These are phyloP conservation scores for Leptodermis oblonga DNA, from an alignment of 257 asterid genomes.

Conservation along the genomic window DNA sequence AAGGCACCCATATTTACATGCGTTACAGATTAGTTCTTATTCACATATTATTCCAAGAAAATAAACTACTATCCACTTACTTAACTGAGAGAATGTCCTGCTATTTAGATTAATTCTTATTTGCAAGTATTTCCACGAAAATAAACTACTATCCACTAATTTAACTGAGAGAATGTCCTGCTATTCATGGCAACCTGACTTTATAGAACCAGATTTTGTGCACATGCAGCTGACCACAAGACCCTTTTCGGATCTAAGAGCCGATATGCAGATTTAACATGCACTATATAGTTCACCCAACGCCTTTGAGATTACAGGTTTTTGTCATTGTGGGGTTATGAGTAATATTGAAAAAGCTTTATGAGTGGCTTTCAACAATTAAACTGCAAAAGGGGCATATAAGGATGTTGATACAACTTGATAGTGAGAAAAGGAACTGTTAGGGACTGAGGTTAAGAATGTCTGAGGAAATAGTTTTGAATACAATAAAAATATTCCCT, in stretches of 20 bases:
- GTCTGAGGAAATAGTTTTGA: neutral
- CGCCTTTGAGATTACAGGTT: neutral
- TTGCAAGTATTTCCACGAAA: no score
- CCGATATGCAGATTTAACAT: neutral
- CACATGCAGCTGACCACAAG: neutral
- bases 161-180: neutral
- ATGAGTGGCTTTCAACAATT: no score
- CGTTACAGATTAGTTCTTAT: neutral
- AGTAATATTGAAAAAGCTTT: no score
- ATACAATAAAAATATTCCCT: no score
- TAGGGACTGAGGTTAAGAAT: neutral
- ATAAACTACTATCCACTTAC: no score
- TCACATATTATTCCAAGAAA: neutral
- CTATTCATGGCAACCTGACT: neutral
- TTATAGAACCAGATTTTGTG: neutral
- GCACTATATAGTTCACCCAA: neutral
- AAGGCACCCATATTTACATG: neutral
- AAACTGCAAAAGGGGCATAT: no score
- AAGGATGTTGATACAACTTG: no score
- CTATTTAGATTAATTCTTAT: no score
- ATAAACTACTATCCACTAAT: no score
- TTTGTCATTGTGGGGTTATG: no score
- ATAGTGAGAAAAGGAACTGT: neutral
- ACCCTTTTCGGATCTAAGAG: neutral
- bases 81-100: no score